Percentiles rank a stretch among this genome's conserved stretches.
Conservation (phyloP, 148 eudicot species). For the Drosera capensis region DNA sequence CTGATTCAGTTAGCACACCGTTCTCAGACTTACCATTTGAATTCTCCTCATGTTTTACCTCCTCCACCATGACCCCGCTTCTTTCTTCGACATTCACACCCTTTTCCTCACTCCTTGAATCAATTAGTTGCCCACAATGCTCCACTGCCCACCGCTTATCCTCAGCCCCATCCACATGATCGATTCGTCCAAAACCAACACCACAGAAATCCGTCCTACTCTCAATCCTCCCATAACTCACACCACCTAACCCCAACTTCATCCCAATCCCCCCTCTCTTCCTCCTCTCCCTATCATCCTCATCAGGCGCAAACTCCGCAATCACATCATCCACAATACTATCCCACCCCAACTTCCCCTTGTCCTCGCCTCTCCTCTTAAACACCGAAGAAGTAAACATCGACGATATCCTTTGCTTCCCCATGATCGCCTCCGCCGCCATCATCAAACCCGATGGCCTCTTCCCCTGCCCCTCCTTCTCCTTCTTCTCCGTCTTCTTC, state of each 20-base stretch:
- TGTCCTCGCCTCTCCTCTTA: constrained; percentile 46
- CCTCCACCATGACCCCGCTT: constrained; percentile 8
- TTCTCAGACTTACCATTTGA: constrained; percentile 7
- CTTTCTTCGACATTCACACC: constrained; percentile 15
- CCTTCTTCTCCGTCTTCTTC: constrained; percentile 29
- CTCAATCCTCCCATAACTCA: constrained; percentile 16
- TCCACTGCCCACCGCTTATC: constrained; percentile 4
- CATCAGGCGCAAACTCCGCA: constrained; percentile 84
- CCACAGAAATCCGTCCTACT: constrained; percentile 8
- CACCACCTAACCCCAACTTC: constrained; percentile 10
- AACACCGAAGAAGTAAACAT: constrained; percentile 69
- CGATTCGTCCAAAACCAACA: constrained; percentile 7
- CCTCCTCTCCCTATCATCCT: constrained; percentile 66
- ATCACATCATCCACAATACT: constrained; percentile 85
- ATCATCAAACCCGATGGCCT: constrained; percentile 43
- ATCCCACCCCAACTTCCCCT: constrained; percentile 26
- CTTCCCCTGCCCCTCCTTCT: constrained; percentile 15
- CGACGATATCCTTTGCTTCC: constrained; percentile 54
- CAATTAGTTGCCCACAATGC: constrained; percentile 8
- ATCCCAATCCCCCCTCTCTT: constrained; percentile 28
- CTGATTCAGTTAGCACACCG: too few species aligned
- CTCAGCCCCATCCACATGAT: constrained; percentile 8
- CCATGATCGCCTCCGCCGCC: constrained; percentile 64
- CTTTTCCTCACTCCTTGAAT: too few species aligned
- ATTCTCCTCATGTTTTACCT: constrained; percentile 13